Evolutionary conservation across 148 eudicot genomes (phyloP), one percentile per base, ranked within the genome.

Genomic region (Vaccinium darrowii): DNA sequence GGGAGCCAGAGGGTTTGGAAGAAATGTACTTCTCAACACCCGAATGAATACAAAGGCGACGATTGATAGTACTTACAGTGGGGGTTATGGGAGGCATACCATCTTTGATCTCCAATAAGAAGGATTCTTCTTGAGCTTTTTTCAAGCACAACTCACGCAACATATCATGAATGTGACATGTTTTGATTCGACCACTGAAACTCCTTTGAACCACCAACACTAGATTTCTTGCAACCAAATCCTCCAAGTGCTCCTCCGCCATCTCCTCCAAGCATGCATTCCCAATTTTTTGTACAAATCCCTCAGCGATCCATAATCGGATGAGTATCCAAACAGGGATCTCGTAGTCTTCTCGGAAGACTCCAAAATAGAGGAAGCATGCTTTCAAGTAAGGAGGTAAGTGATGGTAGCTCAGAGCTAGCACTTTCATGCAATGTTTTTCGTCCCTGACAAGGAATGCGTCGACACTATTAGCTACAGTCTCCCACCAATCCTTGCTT

Each of bases 31-130:
- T 57, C 74, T 43, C 25, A 27, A 86, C 88, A 25, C 79, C 76
- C 10, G 90, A 80, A 79, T 90, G 87, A 36, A 90, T 65, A 81
- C 86, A 90, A n/a, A 90, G 79, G 60, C 90, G 88, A 19, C 90
- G 92, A 30, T 54, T 52, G n/a, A 72, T 57, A 33, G 53, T 58
- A 7, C 43, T 47, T 1, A 62, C 25, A 8, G 23, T 67, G 43
- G 51, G 39, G 27, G 71, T 75, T 36, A 36, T 36, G 39, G 1
- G 39, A 1, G 39, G 1, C 21, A 10, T 8, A 8, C 58, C 81
- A 57, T 23, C 27, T 49, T 60, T 84, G n/a, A 84, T 84, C 60
- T 73, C 81, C 3, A 51, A 60, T 8, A 90, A 79, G 63, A 90
- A 79, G n/a, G 82, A 79, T 21, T 90, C 89, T 75, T 82, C 86